These are phyloP conservation scores for Penicillium brevicompactum DNA, from an alignment of 2,329 filamentous ascomycete species.

Conservation along the genomic window DNA sequence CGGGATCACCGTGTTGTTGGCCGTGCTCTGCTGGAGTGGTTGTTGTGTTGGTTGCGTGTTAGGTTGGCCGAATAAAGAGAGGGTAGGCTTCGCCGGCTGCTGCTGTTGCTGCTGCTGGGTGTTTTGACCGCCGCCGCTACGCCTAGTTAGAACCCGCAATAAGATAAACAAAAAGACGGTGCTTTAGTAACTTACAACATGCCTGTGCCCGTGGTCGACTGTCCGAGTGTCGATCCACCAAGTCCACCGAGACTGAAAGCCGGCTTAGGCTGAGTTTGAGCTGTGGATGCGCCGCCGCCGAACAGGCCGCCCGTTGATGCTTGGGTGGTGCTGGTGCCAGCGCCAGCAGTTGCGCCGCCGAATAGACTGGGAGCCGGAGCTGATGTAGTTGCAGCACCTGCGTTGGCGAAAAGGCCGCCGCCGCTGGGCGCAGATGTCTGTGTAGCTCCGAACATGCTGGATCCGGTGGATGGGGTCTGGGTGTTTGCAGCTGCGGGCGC, in stretches of 20 bases:
- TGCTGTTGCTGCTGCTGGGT: slow-evolving; percentile 36
- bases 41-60: slow-evolving; percentile 28
- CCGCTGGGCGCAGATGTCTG: slow-evolving; percentile 31
- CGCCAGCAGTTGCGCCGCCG: slow-evolving; percentile 23
- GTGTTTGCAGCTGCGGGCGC: slow-evolving; percentile 26
- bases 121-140: slow-evolving; percentile 27
- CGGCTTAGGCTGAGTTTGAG: slow-evolving; percentile 39
- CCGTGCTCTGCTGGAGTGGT: slow-evolving; percentile 36
- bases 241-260: slow-evolving; percentile 24
- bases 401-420: slow-evolving; percentile 33
- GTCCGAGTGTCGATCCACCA: background rate
- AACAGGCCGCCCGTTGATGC: slow-evolving; percentile 14
- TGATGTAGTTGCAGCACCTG: slow-evolving; percentile 32
- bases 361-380: slow-evolving; percentile 34
- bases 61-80: slow-evolving; percentile 43
- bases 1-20: slow-evolving; percentile 51
- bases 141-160: background rate
- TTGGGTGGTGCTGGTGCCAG: slow-evolving; percentile 13
- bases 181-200: slow-evolving; percentile 1
- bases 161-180: background rate
- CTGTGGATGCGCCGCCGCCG: slow-evolving; percentile 19
- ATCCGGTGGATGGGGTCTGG: slow-evolving; percentile 32
- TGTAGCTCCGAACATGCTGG: slow-evolving; percentile 37
- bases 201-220: background rate
- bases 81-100: slow-evolving; percentile 50